These are phyloP conservation scores for Rhododendron kiyosumense DNA, from an alignment of 148 eudicot genomes.

Conservation along the genomic window DNA sequence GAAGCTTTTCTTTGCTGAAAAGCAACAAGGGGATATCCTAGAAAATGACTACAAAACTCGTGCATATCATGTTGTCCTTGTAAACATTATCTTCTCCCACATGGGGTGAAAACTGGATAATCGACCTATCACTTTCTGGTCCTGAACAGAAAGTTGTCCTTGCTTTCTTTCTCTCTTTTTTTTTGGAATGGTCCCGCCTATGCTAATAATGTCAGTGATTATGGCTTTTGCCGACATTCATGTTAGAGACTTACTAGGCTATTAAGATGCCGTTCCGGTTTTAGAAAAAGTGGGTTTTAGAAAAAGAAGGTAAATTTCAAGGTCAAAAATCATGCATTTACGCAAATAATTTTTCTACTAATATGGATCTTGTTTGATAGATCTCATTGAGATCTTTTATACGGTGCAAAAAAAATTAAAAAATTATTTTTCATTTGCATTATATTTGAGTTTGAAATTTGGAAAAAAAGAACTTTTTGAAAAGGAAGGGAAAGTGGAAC, in stretches of 20 bases:
- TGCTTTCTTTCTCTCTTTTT: background rate
- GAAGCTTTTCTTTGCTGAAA: background rate
- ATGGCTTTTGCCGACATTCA: background rate
- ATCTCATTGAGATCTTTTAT: too few relatives aligned
- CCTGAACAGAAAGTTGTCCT: background rate
- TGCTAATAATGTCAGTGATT: background rate
- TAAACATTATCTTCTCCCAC: constrained; percentile 6
- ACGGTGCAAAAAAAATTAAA: too few relatives aligned
- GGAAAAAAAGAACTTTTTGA: too few relatives aligned
- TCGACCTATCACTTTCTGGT: background rate
- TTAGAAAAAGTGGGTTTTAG: too few relatives aligned
- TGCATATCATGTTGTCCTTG: constrained; percentile 1
- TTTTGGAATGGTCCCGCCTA: background rate
- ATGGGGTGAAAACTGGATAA: background rate
- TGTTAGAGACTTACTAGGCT: background rate
- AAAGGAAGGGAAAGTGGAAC: too few relatives aligned
- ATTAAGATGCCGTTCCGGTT: too few relatives aligned
- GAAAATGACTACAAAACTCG: background rate
- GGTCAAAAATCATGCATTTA: too few relatives aligned
- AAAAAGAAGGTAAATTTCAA: too few relatives aligned
- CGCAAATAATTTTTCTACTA: too few relatives aligned
- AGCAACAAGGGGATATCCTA: background rate
- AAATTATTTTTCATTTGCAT: too few relatives aligned
- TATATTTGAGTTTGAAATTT: too few relatives aligned
- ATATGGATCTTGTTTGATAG: too few relatives aligned